Evolutionary conservation across 164 flowering plant species (phyloP).

Genomic region (Vitis amurensis): DNA sequence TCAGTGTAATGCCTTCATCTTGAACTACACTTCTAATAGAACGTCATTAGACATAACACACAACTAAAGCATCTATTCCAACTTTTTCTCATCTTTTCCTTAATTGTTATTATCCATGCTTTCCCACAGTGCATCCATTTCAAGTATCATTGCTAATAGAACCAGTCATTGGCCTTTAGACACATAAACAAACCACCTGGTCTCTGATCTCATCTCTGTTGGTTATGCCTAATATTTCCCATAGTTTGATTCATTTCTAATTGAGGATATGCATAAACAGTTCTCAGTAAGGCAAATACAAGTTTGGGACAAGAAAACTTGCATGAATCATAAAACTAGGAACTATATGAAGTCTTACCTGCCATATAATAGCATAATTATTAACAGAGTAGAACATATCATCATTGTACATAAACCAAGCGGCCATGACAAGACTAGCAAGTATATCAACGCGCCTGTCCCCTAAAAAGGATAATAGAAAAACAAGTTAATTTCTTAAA

Average conservation of each 20-base stretch:
- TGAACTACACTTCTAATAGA: neutral
- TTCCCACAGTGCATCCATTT: too few relatives aligned
- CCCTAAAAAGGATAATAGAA: slow-evolving; percentile 48
- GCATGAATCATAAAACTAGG: neutral
- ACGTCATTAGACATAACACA: neutral
- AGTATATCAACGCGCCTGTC: slow-evolving; percentile 73
- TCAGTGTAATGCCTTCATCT: neutral
- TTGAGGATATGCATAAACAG: too few relatives aligned
- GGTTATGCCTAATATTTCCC: too few relatives aligned
- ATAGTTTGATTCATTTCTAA: too few relatives aligned
- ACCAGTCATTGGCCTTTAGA: too few relatives aligned
- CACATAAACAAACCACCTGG: too few relatives aligned
- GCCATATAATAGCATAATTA: slow-evolving; percentile 71
- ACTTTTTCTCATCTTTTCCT: neutral
- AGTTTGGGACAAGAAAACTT: neutral
- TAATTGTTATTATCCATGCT: too few relatives aligned
- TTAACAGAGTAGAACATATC: slow-evolving; percentile 55
- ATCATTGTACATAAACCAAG: slow-evolving; percentile 73
- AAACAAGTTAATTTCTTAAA: slow-evolving; percentile 18
- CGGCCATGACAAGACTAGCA: slow-evolving; percentile 80
- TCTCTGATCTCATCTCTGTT: too few relatives aligned
- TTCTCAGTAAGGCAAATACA: neutral
- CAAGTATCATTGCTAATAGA: too few relatives aligned
- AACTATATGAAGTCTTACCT: slow-evolving; percentile 44
- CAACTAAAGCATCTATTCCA: neutral